Percentiles rank a stretch among this genome's conserved stretches.
Conservation (phyloP, 371 early-diverging fungal species). For the Rhizopus sp. region DNA sequence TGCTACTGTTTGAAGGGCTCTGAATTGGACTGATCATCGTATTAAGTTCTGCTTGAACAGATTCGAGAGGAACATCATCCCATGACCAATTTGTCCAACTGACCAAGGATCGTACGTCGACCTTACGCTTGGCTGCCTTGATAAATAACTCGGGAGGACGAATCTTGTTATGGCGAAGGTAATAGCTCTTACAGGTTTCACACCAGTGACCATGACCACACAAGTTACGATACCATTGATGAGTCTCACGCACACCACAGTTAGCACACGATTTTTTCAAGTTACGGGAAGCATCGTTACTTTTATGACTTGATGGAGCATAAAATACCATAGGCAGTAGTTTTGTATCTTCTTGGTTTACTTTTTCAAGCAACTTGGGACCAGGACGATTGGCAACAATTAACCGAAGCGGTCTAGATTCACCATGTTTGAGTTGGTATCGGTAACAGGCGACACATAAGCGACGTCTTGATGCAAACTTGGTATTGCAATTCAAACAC, state of each 20-base stretch:
- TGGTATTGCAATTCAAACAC: constrained; percentile 46
- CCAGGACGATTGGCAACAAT: constrained; percentile 45
- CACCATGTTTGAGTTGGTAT: constrained; percentile 41
- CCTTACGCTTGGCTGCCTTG: constrained; percentile 51
- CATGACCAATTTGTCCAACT: constrained; percentile 40
- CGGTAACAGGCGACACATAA: constrained; percentile 49
- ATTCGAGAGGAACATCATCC: constrained; percentile 20
- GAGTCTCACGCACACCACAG: constrained; percentile 46
- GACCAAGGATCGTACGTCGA: constrained; percentile 41
- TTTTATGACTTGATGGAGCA: constrained; percentile 2
- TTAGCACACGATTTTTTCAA: constrained; percentile 40
- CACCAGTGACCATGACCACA: constrained; percentile 54
- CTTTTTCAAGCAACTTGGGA: constrained; percentile 9
- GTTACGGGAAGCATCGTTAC: not conserved
- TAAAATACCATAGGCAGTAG: constrained; percentile 15
- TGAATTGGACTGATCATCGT: not conserved
- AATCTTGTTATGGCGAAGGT: constrained; percentile 40
- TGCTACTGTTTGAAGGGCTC: constrained; percentile 9
- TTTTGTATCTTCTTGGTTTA: not conserved
- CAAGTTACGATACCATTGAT: constrained; percentile 53
- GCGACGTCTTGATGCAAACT: constrained; percentile 44
- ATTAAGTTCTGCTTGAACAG: constrained; percentile 12
- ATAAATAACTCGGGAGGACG: constrained; percentile 46
- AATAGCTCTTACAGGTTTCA: constrained; percentile 53
- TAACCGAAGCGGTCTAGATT: constrained; percentile 39